Percentiles rank a stretch among this genome's conserved stretches.
These are phyloP conservation scores for Rhizophora mangle DNA, from an alignment of 345 rosid species.

Conservation along the genomic window DNA sequence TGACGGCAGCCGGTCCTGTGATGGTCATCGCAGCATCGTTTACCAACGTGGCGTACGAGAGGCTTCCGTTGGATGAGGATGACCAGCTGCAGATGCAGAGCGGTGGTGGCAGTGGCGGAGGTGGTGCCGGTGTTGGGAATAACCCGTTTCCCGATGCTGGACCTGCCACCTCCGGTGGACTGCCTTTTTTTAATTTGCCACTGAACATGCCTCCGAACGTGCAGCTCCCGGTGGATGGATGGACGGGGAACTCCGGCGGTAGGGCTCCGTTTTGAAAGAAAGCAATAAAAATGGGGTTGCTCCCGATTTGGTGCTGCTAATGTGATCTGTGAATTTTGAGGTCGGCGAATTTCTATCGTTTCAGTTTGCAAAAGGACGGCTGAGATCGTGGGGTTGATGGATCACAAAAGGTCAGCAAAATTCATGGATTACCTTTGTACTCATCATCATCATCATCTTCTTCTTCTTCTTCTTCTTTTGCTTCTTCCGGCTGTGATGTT, in stretches of 20 bases:
- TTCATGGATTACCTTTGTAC: constrained; percentile 11
- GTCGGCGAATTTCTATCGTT: background rate
- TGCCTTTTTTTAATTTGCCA: constrained; percentile 89
- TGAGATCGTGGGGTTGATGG: background rate
- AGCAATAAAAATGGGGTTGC: background rate
- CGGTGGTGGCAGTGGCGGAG: constrained; percentile 34
- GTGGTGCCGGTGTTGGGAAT: constrained; percentile 31
- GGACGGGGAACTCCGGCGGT: constrained; percentile 66
- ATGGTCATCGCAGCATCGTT: constrained; percentile 89
- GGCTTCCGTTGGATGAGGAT: constrained; percentile 86
- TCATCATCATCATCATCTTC: background rate
- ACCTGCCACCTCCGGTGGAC: constrained; percentile 44
- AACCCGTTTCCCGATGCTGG: constrained; percentile 42
- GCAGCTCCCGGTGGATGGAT: constrained; percentile 77
- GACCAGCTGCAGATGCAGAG: constrained; percentile 69
- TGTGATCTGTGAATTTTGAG: background rate
- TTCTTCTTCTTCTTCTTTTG: background rate
- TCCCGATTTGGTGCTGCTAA: constrained; percentile 1
- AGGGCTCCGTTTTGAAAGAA: constrained; percentile 60
- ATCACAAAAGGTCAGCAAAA: constrained; percentile 23
- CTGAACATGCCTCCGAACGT: constrained; percentile 53
- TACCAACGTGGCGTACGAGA: constrained; percentile 90
- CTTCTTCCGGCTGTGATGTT: constrained; percentile 1
- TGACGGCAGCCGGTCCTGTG: constrained; percentile 89
- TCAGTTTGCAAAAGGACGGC: background rate